Evolutionary conservation across 805 yeast species (phyloP), one percentile per base, ranked within the genome.

Genomic region (Saturnispora silvae): DNA sequence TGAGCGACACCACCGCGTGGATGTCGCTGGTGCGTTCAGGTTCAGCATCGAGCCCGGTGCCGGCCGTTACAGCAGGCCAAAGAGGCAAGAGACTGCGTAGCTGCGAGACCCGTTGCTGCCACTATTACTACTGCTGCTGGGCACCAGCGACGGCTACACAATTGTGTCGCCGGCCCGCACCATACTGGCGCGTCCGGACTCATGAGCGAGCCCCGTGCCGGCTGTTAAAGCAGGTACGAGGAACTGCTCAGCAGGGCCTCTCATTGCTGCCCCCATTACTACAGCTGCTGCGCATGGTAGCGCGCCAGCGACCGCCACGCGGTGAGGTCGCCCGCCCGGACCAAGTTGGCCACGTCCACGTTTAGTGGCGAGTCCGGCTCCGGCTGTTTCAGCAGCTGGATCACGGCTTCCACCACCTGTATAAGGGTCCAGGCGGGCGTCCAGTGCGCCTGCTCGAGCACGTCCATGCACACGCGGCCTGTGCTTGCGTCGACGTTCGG

Each of bases 301-400:
- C 51, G 48, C n/a, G 70, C 57, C 31, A 67, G 44, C 1, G 64
- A 65, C 28, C 57, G 40, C 45, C 68, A 67, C 0, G 70, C 76
- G 2, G 49, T 53, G 3, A 22, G 26, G 48, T 72, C 77, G 16
- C 69, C 72, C 28, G 57, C 54, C 40, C 77, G 67, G 42, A 64
- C 60, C 24, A 80, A 48, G 45, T 74, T 77, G 5, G 85, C 81
- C 56, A 77, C 63, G 51, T 81, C 87, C 13, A 81, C 63, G 48
- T 81, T 77, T 35, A 81, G 55, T 1, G 89, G 89, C 28, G 81
- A 73, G 42, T 75, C 74, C 0, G 83, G 80, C 49, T 76, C 85
- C 0, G 86, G 86, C 34, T 73, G 71, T 30, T 67, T 70, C 7
- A 80, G 49, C 13, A 81, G 61, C 51, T 72, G 58, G 23, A 75